Evolutionary conservation across 2,329 filamentous ascomycete genomes (phyloP), one percentile per base, ranked within the genome.

Genomic region (Diaporthe citriasiana): DNA sequence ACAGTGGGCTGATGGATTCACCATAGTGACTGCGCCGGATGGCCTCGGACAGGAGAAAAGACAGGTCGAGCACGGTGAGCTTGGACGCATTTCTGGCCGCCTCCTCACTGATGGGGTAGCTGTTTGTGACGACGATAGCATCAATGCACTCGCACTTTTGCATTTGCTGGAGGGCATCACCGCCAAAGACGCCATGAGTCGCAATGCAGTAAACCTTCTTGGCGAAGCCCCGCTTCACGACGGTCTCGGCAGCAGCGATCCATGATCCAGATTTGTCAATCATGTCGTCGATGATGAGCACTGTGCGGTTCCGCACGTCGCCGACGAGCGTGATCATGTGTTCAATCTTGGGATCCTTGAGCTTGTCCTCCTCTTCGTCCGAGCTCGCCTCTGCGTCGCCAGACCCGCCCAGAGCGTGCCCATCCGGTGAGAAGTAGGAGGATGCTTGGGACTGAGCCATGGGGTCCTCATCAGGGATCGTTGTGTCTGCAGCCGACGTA

Each of bases 221-320:
- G 1, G 97, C 97, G 57, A 91, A 90, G 77, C 97, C 97, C 77
- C 93, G 91, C 87, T 98, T 98, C 70, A 98, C 94, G 2, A 98
- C 96, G 1, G 95, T 97, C 86, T 99, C 97, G 17, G 97, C 97
- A 9, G 97, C 97, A 8, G 96, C 96, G 78, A 99, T 97, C 97
- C 97, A 99, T 9, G 95, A 98, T 19, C 93, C 94, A 13, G 95
- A 92, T 85, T 98, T 98, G 85, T 99, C 97, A 80, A 99, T 98
- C 94, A 99, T 98, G 82, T 99, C 97, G 82, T 99, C 97, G 66
- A 99, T 94, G 75, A 99, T 95, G 81, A 99, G 93, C 71, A 98
- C 97, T 0, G 94, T 93, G 74, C 94, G 91, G 81, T 94, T 92
- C 80, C 92, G 93, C 75, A 99, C 97, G 79, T 98, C 94, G 75